Evolutionary conservation across 1,139 yeast genomes (phyloP).

Genomic region (Hansenula anomala): DNA sequence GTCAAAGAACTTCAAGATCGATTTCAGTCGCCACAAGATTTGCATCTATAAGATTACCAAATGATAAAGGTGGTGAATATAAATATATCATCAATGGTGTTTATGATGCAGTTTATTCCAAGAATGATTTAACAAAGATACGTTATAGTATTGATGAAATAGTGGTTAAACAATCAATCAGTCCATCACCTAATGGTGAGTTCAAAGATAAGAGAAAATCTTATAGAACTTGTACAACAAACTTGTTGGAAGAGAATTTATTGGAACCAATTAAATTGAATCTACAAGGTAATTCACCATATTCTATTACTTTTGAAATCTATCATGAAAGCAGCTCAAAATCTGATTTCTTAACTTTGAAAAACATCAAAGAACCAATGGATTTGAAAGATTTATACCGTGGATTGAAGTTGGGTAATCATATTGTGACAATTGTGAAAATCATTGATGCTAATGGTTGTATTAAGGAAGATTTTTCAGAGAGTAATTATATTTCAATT

Average conservation of each 20-base stretch:
- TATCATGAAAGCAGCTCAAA: constrained; percentile 50
- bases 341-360: constrained; percentile 32
- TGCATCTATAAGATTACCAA: constrained; percentile 40
- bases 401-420: constrained; percentile 47
- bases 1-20: constrained; percentile 30
- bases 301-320: constrained; percentile 46
- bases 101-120: constrained; percentile 62
- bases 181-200: constrained; percentile 52
- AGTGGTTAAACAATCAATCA: constrained; percentile 53
- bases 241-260: constrained; percentile 28
- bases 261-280: constrained; percentile 53
- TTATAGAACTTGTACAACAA: constrained; percentile 55
- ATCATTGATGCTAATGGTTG: constrained; percentile 75
- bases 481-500: constrained; percentile 36
- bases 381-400: constrained; percentile 35
- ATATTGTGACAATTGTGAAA: constrained; percentile 50
- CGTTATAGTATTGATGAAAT: constrained; percentile 31
- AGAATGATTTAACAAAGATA: constrained; percentile 31
- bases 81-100: constrained; percentile 57
- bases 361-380: constrained; percentile 30
- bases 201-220: constrained; percentile 45
- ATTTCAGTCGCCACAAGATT: constrained; percentile 48
- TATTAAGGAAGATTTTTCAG: constrained; percentile 34
- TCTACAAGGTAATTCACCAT: constrained; percentile 63
- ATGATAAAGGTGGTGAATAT: constrained; percentile 49